A percentile compares a stretch with the other conserved stretches of the same genome.
Conservation (phyloP, 306 rosid species). For the Pterocarpus santalinus region DNA sequence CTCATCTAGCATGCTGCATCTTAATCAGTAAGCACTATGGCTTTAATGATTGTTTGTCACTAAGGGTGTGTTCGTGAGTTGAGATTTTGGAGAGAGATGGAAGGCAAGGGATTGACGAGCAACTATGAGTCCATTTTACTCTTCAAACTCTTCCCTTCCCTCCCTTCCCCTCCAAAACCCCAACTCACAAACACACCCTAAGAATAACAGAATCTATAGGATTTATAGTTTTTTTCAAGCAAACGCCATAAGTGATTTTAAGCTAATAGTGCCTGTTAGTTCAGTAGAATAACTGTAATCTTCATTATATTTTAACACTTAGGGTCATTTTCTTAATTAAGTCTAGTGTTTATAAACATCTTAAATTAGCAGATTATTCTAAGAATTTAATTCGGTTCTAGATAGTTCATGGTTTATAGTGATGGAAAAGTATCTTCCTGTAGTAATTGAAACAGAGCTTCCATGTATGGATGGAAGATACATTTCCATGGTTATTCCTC, state of each 20-base stretch:
- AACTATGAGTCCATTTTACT: no score
- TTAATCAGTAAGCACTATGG: not conserved
- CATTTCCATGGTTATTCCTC: constrained; percentile 16
- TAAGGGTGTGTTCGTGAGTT: no score
- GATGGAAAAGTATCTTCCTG: not conserved
- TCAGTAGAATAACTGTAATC: not conserved
- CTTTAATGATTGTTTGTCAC: not conserved
- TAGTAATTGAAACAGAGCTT: not conserved
- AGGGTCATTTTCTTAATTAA: constrained; percentile 3
- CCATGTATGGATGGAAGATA: not conserved
- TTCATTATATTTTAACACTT: constrained; percentile 34
- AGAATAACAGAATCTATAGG: not conserved
- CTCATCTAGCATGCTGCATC: constrained; percentile 21
- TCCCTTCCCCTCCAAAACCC: no score
- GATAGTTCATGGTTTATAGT: not conserved
- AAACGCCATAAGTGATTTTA: not conserved
- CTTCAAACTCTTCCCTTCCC: no score
- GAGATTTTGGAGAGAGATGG: no score
- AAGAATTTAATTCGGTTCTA: not conserved
- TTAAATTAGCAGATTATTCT: not conserved
- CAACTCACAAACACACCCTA: not conserved
- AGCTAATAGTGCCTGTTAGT: not conserved
- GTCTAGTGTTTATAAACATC: not conserved
- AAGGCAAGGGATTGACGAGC: no score
- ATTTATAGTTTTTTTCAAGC: not conserved